Evolutionary conservation across 441 rosid species (phyloP), one percentile per base, ranked within the genome.

Genomic region (Hura crepitans): DNA sequence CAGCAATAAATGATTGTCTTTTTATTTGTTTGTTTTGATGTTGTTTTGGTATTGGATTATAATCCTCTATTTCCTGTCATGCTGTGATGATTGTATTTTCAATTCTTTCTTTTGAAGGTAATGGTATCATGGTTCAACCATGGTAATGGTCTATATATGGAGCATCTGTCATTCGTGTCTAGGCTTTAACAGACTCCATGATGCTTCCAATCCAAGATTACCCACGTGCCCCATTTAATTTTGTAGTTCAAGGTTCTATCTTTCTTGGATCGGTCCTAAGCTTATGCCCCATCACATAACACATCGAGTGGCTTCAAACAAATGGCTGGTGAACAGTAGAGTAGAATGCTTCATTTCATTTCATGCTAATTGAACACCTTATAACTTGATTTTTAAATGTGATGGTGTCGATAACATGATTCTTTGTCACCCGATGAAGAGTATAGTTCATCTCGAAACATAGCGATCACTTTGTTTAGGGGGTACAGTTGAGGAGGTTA

Each of bases 401-500:
- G 74, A 28, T 68, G 91, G 98, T 85, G 91, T 55, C 81, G 78
- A 35, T 84, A 88, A 30, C 80, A 77, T 51, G 85, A 81, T 80
- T 75, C 87, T 22, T 63, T 65, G 66, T 84, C 90, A 8, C 64
- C 83, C 3, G 93, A 91, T 75, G 89, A 93, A 65, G 97, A 93
- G 82, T 93, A 89, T 62, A 92, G 89, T 70, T 93, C 98, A 3
- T 90, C 94, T 13, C 82, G 91, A 53, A 91, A 91, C 77, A 93
- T 91, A 79, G 94, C 98, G 6, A 82, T 85, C 81, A 90, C 89
- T 80, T 81, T 93, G 78, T 81, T 93, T 75, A 84, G 85, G 84
- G 86, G 96, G 50, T 91, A 93, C 81, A 87, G 84, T 4, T 97
- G 98, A 72, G 90, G 89, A 87, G 97, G 88, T 75, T 88, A 90